A percentile compares a stretch with the other conserved stretches of the same genome.
Conservation (phyloP, 305 asterid genomes). For the Lippia alba region DNA sequence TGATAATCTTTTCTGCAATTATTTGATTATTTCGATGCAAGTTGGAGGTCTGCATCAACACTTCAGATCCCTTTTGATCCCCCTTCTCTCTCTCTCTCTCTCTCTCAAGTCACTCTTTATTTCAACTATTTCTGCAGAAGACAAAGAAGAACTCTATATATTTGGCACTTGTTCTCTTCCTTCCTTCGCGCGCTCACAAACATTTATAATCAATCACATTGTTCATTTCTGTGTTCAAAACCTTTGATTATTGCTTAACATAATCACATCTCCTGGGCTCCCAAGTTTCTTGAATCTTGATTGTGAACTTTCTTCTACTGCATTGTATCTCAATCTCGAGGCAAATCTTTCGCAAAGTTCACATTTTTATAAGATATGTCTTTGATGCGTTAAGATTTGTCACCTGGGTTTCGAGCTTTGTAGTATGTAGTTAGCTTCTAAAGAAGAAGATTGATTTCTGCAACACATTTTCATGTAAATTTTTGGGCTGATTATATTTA, state of each 20-base stretch:
- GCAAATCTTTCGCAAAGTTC: background rate
- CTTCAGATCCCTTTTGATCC: slow-evolving; percentile 35
- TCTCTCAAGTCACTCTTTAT: slow-evolving; percentile 18
- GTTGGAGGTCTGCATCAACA: background rate
- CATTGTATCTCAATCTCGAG: slow-evolving; percentile 2
- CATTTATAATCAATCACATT: slow-evolving; percentile 35
- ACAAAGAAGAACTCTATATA: slow-evolving; percentile 39
- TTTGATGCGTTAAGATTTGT: slow-evolving; percentile 15
- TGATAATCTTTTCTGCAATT: slow-evolving; percentile 7
- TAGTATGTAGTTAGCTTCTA: slow-evolving; percentile 15
- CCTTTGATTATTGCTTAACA: background rate
- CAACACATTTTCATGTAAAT: slow-evolving; percentile 24
- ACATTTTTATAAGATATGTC: slow-evolving; percentile 21
- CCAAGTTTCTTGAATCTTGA: slow-evolving; percentile 35
- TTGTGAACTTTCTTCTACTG: slow-evolving; percentile 30
- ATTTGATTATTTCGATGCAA: slow-evolving; percentile 1
- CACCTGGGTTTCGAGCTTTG: background rate
- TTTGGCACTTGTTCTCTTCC: slow-evolving; percentile 32
- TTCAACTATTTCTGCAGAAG: background rate
- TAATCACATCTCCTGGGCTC: slow-evolving; percentile 14
- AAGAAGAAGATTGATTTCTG: slow-evolving; percentile 4
- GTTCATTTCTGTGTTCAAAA: background rate
- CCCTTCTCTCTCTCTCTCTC: slow-evolving; percentile 35
- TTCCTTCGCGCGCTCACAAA: slow-evolving; percentile 33
- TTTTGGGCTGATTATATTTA: slow-evolving; percentile 5